Conservation (phyloP, 768 basidiomycete species). For the Plicaturopsis crispa region DNA sequence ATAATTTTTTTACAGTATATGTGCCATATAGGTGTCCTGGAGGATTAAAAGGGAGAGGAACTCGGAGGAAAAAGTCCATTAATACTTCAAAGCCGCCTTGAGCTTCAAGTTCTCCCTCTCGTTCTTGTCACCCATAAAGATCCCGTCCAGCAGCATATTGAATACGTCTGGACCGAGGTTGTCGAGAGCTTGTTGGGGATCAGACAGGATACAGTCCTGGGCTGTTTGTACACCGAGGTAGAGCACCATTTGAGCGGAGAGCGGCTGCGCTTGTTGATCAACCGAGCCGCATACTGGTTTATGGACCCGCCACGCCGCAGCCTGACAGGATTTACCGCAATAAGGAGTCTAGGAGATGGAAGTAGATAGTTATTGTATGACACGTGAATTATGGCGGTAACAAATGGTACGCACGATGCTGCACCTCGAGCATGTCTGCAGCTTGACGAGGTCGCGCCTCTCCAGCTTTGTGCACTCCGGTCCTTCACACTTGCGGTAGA, state of each 20-base stretch:
- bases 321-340: background rate
- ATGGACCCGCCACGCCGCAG: background rate
- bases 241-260: background rate
- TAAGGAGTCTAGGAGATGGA: background rate
- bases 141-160: too few species aligned
- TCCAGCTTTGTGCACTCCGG: background rate
- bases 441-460: background rate
- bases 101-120: too few species aligned
- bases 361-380: background rate
- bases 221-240: background rate
- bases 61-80: too few species aligned
- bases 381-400: too few species aligned
- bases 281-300: background rate
- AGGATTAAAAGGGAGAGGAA: too few species aligned
- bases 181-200: too few species aligned
- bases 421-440: background rate
- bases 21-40: too few species aligned
- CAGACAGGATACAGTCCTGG: too few species aligned
- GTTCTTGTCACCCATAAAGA: too few species aligned
- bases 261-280: background rate
- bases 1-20: too few species aligned
- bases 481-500: background rate
- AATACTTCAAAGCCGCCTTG: too few species aligned
- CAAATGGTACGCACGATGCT: background rate
- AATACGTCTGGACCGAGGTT: too few species aligned